phyloP scores from a whole-genome alignment of 148 eudicot genomes.

The Vaccinium darrowii region DNA sequence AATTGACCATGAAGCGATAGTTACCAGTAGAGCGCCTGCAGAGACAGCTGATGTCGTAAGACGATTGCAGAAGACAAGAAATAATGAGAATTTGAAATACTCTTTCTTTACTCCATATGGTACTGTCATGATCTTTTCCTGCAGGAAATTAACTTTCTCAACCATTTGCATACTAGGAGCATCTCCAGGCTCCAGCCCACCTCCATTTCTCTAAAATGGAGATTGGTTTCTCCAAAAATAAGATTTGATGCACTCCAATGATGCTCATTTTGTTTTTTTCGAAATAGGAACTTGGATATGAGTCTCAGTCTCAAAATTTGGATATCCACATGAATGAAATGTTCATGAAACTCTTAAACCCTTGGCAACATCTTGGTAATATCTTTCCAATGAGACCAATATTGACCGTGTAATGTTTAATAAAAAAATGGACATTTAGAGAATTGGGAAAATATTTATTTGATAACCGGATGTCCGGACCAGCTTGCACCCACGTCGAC shows the following conservation, averaged over 20 bases:
- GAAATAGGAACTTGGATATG: neutral
- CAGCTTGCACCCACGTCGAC: too few relatives aligned
- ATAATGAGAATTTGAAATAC: constrained; percentile 73
- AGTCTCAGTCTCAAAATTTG: neutral
- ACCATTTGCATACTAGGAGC: constrained; percentile 10
- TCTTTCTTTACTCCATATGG: constrained; percentile 85
- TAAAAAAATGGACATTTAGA: neutral
- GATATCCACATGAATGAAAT: neutral
- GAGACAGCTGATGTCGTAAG: constrained; percentile 85
- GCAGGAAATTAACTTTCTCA: constrained; percentile 28
- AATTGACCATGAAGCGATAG: neutral
- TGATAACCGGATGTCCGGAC: too few relatives aligned
- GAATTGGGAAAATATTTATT: neutral
- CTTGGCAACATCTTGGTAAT: neutral
- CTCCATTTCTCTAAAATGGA: neutral
- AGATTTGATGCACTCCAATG: neutral
- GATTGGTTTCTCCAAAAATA: too few relatives aligned
- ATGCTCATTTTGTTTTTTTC: neutral
- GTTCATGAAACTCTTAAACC: neutral
- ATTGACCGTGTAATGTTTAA: neutral
- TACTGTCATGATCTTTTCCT: constrained; percentile 98
- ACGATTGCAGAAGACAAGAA: constrained; percentile 97
- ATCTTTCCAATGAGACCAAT: neutral
- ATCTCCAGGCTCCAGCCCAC: neutral
- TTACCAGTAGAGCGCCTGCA: constrained; percentile 76